These are phyloP conservation scores for Inga laurina DNA, from an alignment of 306 rosid genomes.

Conservation along the genomic window DNA sequence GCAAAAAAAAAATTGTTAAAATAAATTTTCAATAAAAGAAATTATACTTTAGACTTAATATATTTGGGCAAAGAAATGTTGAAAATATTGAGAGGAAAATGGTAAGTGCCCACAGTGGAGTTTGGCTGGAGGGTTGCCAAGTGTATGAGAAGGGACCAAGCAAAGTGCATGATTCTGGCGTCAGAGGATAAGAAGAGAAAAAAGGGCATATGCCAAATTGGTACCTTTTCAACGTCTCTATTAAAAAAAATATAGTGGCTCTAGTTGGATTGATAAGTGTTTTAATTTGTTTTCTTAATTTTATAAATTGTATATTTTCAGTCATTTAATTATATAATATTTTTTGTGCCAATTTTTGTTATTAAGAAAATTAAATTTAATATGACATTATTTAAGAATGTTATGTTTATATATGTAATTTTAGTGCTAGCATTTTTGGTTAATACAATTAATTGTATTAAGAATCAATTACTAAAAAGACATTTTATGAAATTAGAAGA, in stretches of 20 bases:
- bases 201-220: constrained; percentile 32
- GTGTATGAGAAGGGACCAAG: constrained; percentile 30
- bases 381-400: too few relatives aligned
- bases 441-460: too few relatives aligned
- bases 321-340: too few relatives aligned
- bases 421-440: neutral
- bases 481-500: too few relatives aligned
- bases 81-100: neutral
- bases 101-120: neutral
- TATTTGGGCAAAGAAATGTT: neutral
- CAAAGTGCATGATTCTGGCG: constrained; percentile 27
- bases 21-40: too few relatives aligned
- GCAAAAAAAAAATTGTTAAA: too few relatives aligned
- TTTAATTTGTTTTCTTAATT: too few relatives aligned
- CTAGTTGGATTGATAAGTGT: neutral
- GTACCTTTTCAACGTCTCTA: neutral
- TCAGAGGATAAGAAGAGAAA: constrained; percentile 38
- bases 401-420: too few relatives aligned
- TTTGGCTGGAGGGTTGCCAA: neutral
- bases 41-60: too few relatives aligned
- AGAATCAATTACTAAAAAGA: too few relatives aligned
- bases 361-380: too few relatives aligned
- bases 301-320: too few relatives aligned
- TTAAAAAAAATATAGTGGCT: neutral
- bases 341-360: neutral